Percentiles rank a stretch among this genome's conserved stretches.
Conservation (phyloP, 192 early-diverging fungal genomes). For the Linnemannia elongata region DNA sequence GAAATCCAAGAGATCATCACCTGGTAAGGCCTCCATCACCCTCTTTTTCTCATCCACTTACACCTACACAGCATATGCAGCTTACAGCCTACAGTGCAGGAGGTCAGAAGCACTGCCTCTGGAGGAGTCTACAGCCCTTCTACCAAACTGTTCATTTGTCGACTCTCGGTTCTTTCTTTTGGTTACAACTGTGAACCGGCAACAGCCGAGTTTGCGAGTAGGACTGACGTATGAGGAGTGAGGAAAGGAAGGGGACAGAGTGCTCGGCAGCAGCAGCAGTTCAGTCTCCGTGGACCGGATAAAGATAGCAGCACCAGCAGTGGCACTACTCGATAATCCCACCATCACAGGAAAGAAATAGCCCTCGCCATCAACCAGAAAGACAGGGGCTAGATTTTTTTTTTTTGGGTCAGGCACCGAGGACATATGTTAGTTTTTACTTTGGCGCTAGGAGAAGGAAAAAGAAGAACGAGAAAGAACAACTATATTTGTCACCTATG, state of each 20-base stretch:
- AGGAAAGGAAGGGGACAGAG: not conserved
- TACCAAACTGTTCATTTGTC: not conserved
- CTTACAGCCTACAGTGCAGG: not conserved
- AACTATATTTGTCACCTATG: not conserved
- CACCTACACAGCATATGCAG: not conserved
- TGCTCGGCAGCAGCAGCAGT: not conserved
- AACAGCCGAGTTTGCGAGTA: not conserved
- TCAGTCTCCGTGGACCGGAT: not conserved
- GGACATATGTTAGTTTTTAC: not conserved
- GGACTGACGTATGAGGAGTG: not conserved
- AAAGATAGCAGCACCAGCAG: not conserved
- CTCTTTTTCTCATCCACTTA: conserved; percentile 1
- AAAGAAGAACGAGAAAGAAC: not conserved
- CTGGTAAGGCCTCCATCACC: conserved; percentile 51
- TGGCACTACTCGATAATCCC: not conserved
- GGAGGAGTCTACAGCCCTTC: not conserved
- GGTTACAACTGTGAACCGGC: not conserved
- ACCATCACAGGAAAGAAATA: not conserved
- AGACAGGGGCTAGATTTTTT: not conserved
- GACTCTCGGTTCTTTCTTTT: not conserved
- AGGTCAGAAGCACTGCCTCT: not conserved
- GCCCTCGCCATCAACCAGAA: not conserved
- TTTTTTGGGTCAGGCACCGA: not conserved
- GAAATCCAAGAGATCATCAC: conserved; percentile 65
- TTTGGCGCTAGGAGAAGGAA: not conserved